Percentiles rank a stretch among this genome's conserved stretches.
These are phyloP conservation scores for Jatropha multifida DNA, from an alignment of 441 rosid genomes.

Conservation along the genomic window DNA sequence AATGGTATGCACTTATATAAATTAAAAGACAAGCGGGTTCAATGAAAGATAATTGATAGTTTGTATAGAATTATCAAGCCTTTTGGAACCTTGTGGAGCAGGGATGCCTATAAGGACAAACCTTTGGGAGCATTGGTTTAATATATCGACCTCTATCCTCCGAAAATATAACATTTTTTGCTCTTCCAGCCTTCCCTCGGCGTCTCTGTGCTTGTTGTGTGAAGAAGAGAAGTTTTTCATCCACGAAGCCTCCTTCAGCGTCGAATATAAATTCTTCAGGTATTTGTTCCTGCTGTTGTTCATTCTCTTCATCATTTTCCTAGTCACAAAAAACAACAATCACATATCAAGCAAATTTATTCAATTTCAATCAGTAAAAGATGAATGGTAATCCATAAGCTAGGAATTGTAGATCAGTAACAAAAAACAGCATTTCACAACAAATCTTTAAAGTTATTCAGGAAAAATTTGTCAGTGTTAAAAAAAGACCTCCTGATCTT, in stretches of 20 bases:
- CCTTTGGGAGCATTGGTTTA: slow-evolving; percentile 99
- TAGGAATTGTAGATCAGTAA: neutral
- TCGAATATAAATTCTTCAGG: slow-evolving; percentile 98
- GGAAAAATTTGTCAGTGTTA: slow-evolving; percentile 13
- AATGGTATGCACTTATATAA: neutral
- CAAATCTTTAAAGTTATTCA: slow-evolving; percentile 2
- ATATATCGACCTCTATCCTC: slow-evolving; percentile 98
- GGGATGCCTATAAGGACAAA: slow-evolving; percentile 24
- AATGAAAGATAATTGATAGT: neutral
- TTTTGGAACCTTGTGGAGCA: slow-evolving; percentile 12
- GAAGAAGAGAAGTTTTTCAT: slow-evolving; percentile 97
- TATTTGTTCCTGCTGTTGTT: slow-evolving; percentile 91
- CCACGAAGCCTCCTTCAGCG: slow-evolving; percentile 98
- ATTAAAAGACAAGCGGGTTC: neutral
- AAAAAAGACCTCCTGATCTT: slow-evolving; percentile 72
- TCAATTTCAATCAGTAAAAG: neutral
- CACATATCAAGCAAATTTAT: slow-evolving; percentile 6
- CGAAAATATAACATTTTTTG: slow-evolving; percentile 93
- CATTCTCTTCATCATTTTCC: slow-evolving; percentile 73
- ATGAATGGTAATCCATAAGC: slow-evolving; percentile 8
- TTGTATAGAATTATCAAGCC: neutral
- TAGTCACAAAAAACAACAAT: slow-evolving; percentile 30
- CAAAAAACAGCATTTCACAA: slow-evolving; percentile 1
- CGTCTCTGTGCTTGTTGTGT: slow-evolving; percentile 98
- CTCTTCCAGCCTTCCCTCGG: slow-evolving; percentile 95